These are phyloP conservation scores for Aureobasidium lini DNA, from an alignment of 2,329 filamentous ascomycete genomes.

Conservation along the genomic window DNA sequence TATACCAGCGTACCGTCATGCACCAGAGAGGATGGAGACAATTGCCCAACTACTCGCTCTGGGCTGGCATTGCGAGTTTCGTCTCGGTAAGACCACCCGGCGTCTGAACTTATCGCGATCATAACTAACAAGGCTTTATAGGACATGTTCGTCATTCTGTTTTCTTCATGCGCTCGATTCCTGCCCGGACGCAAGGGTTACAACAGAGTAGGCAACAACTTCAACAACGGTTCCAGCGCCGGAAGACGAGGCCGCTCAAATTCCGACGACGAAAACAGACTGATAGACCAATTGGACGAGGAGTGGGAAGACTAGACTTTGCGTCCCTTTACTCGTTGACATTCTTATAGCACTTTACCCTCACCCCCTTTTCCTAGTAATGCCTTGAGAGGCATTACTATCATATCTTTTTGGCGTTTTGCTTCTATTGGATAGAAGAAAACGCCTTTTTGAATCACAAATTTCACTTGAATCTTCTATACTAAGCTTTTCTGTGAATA, in stretches of 20 bases:
- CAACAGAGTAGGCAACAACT: conserved; percentile 51
- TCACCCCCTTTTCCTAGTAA: not conserved
- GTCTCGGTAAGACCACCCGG: conserved; percentile 56
- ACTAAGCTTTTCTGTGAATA: no score
- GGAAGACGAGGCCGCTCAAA: conserved; percentile 36
- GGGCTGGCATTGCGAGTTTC: conserved; percentile 81
- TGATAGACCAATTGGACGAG: conserved; percentile 94
- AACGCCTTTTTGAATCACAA: not conserved
- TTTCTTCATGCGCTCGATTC: conserved; percentile 61
- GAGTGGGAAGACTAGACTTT: conserved; percentile 73
- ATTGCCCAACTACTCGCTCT: conserved; percentile 86
- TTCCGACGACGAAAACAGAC: conserved; percentile 77
- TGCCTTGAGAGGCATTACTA: not conserved
- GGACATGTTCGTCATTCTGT: conserved; percentile 58
- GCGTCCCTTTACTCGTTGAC: not conserved
- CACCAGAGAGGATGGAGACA: conserved; percentile 94
- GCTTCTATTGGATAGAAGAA: not conserved
- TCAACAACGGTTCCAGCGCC: conserved; percentile 38
- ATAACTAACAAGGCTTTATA: conserved; percentile 18
- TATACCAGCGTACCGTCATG: conserved; percentile 91
- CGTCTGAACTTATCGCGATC: not conserved
- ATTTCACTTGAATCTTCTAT: no score
- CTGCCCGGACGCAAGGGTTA: conserved; percentile 62
- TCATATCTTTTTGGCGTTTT: not conserved
- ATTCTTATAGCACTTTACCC: not conserved